Evolutionary conservation across 2,329 filamentous ascomycete genomes (phyloP).

Genomic region (Ascochyta rabiei): DNA sequence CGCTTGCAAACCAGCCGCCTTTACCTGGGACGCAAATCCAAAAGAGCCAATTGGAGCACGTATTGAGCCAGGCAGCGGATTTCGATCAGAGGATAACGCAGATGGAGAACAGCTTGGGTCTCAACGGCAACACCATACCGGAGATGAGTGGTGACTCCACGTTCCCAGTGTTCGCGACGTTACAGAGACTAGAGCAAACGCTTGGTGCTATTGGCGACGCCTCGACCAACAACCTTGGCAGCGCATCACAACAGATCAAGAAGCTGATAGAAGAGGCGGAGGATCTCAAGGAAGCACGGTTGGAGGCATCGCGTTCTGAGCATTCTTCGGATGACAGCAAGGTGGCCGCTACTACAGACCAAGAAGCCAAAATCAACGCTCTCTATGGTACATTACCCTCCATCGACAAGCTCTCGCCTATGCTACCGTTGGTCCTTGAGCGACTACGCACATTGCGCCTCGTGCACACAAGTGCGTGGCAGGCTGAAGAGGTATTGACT

Average conservation of each 20-base stretch:
- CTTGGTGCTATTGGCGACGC: slow-evolving; percentile 76
- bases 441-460: slow-evolving; percentile 80
- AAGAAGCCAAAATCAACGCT: slow-evolving; percentile 85
- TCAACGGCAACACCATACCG: slow-evolving; percentile 71
- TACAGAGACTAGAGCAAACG: slow-evolving; percentile 81
- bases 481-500: slow-evolving; percentile 77
- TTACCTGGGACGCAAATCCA: slow-evolving; percentile 43
- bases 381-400: slow-evolving; percentile 88
- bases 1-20: slow-evolving; percentile 40
- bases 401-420: slow-evolving; percentile 82
- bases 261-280: slow-evolving; percentile 76
- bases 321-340: slow-evolving; percentile 19
- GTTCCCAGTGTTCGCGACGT: slow-evolving; percentile 76
- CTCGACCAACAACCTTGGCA: slow-evolving; percentile 74
- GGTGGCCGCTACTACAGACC: slow-evolving; percentile 63
- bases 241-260: slow-evolving; percentile 71
- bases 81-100: slow-evolving; percentile 82
- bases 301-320: slow-evolving; percentile 30
- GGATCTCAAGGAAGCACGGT: slow-evolving; percentile 64
- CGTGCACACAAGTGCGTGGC: slow-evolving; percentile 86
- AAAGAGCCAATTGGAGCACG: slow-evolving; percentile 56
- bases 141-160: slow-evolving; percentile 60
- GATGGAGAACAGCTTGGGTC: slow-evolving; percentile 81
- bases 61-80: slow-evolving; percentile 79
- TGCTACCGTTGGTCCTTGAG: slow-evolving; percentile 84